Conservation (phyloP, 257 asterid genomes). For the Solanum microdontum region DNA sequence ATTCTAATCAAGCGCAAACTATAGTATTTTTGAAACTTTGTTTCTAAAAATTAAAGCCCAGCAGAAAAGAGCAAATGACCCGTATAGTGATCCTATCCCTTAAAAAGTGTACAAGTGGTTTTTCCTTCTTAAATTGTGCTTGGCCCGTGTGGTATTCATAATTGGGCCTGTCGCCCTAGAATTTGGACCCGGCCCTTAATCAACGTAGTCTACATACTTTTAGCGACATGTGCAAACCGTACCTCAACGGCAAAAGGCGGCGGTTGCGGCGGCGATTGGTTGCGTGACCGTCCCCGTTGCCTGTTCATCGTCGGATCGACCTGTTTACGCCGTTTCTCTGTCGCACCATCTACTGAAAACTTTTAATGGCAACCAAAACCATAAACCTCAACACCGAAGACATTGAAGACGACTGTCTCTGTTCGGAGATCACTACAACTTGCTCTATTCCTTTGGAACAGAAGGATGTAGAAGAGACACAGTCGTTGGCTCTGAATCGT, state of each 20-base stretch:
- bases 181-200: neutral
- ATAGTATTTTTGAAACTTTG: neutral
- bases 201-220: neutral
- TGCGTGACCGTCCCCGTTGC: constrained; percentile 12
- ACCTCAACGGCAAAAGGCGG: neutral
- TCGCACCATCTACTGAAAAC: neutral
- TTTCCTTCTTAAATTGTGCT: neutral
- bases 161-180: neutral
- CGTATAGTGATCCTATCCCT: neutral
- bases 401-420: constrained; percentile 24
- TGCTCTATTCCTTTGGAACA: constrained; percentile 6
- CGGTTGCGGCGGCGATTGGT: constrained; percentile 15
- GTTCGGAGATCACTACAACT: constrained; percentile 20
- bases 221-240: neutral
- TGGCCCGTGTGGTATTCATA: neutral
- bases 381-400: constrained; percentile 15
- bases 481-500: constrained; percentile 10
- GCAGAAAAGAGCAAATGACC: neutral
- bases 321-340: neutral
- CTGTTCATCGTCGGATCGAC: constrained; percentile 41
- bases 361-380: constrained; percentile 47
- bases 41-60: neutral
- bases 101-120: too few species aligned
- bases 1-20: neutral
- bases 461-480: neutral